These are phyloP conservation scores for Colletotrichum sp. DNA, from an alignment of 2,329 filamentous ascomycete genomes.

Conservation along the genomic window DNA sequence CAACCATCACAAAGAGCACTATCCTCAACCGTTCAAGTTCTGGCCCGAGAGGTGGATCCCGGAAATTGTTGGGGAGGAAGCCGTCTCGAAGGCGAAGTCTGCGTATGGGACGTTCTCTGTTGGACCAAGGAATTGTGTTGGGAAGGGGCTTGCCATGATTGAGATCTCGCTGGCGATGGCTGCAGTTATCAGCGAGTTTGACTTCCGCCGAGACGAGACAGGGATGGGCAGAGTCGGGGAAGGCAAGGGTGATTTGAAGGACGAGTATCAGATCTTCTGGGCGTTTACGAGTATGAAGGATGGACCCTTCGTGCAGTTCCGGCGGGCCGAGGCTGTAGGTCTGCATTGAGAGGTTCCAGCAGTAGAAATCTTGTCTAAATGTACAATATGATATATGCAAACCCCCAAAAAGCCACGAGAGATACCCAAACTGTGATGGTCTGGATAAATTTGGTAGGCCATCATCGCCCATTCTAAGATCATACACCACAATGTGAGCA, in stretches of 20 bases:
- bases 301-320: slow-evolving; percentile 1
- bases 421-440: neutral
- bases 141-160: slow-evolving; percentile 1
- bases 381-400: too few relatives aligned
- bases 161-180: slow-evolving; percentile 7
- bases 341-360: neutral
- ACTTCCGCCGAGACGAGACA: neutral
- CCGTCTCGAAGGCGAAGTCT: neutral
- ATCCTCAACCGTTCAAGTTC: neutral
- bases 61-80: neutral
- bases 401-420: neutral
- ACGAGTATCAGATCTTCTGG: slow-evolving; percentile 1
- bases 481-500: neutral
- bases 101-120: neutral
- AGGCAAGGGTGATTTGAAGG: neutral
- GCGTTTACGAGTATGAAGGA: slow-evolving; percentile 8
- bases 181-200: neutral
- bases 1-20: neutral
- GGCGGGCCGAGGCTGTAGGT: neutral
- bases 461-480: neutral
- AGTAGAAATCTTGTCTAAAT: neutral
- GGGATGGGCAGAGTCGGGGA: neutral
- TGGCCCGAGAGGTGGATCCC: slow-evolving; percentile 4
- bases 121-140: slow-evolving; percentile 5
- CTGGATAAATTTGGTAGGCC: neutral